Evolutionary conservation across 805 yeast genomes (phyloP), one percentile per base, ranked within the genome.

Genomic region (Saturnispora diversa): DNA sequence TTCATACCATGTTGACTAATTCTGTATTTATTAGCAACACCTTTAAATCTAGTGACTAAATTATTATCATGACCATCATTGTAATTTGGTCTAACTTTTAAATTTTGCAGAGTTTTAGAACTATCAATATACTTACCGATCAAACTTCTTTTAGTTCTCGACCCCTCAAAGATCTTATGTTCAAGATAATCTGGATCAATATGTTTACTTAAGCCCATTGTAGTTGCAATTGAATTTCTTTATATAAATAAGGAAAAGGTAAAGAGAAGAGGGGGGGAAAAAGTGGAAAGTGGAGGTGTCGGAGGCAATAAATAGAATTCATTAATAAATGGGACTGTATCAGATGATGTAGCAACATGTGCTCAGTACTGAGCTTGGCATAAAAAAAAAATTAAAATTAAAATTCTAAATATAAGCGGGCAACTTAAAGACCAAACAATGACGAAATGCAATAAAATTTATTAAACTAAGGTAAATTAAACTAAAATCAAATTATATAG

Each of bases 1-100:
- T 66, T 60, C 37, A 77, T 60, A 1, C 90, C 84, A 11, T 65
- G 50, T 25, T 68, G 58, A 2, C 86, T 86, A 38, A 86, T 65
- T 39, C 62, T 61, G 62, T 75, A 80, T 59, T 80, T 80, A 34
- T 83, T 55, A 6, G 49, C 44, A 15, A 59, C 44, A 23, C 59
- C 76, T n/a, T 60, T 53, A 42, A 59, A 56, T 40, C 52, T 50
- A 23, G 59, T 44, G 27, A 59, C 58, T 9, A 58, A 27, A 17
- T 40, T 35, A 17, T 21, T 23, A 7, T 23, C 7, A 27, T 19
- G 27, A 13, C 37, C 37, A 30, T 23, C 24, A 21, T 15, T 15
- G 9, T 22, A 13, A 21, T 23, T 17, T 5, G 7, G n/a, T 32
- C 45, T 31, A 27, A 33, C 22, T 36, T 44, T 37, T 5, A 24